phyloP scores from a whole-genome alignment of 495 filamentous ascomycete genomes.

The Penicillium simplicissimum region DNA sequence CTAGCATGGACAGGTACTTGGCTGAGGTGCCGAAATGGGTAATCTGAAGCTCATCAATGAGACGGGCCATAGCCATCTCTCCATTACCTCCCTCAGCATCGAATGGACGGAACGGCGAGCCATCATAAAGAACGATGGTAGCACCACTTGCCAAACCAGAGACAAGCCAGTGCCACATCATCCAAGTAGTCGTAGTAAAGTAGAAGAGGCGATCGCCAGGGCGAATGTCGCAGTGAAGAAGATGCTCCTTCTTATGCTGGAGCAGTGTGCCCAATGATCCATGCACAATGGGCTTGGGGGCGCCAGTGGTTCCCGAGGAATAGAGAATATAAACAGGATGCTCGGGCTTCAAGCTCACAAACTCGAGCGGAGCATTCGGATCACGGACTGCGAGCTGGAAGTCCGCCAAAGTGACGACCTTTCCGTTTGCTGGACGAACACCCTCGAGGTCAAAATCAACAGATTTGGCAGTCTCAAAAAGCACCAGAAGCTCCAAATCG shows the following conservation, averaged over 20 bases:
- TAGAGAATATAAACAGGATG: constrained; percentile 91
- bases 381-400: constrained; percentile 50
- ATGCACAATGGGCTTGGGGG: constrained; percentile 91
- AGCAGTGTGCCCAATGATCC: constrained; percentile 83
- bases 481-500: constrained; percentile 62
- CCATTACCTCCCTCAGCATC: constrained; percentile 52
- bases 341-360: constrained; percentile 73
- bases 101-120: constrained; percentile 76
- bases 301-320: constrained; percentile 83
- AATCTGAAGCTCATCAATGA: constrained; percentile 70
- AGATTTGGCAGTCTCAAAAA: constrained; percentile 63
- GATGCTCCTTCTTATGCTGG: constrained; percentile 93
- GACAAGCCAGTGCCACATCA: constrained; percentile 98
- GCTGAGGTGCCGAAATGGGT: constrained; percentile 93
- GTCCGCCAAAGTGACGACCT: constrained; percentile 49
- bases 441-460: constrained; percentile 50
- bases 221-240: constrained; percentile 75
- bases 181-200: constrained; percentile 90
- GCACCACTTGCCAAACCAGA: constrained; percentile 77
- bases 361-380: constrained; percentile 54
- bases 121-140: constrained; percentile 84
- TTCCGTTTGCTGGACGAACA: constrained; percentile 49
- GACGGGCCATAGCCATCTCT: constrained; percentile 67
- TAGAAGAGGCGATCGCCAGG: constrained; percentile 71
- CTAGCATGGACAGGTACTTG: constrained; percentile 88